Evolutionary conservation across 805 yeast genomes (phyloP).

Genomic region (Barnettozyma sucrosica): DNA sequence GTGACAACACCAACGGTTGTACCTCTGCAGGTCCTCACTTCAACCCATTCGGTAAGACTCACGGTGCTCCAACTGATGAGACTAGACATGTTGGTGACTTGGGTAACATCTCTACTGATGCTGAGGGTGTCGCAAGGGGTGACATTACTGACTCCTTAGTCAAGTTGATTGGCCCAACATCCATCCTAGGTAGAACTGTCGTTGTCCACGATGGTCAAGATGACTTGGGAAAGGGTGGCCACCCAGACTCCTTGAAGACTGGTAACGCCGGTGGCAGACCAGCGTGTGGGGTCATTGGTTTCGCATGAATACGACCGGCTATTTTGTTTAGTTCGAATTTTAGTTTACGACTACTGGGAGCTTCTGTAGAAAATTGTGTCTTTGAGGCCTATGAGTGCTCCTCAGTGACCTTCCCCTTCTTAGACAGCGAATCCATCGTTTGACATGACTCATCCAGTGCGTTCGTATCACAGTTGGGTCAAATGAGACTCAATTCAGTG

Average conservation of each 20-base stretch:
- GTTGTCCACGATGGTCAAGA: slow-evolving; percentile 91
- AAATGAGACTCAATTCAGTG: neutral
- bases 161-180: slow-evolving; percentile 80
- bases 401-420: no score
- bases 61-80: slow-evolving; percentile 87
- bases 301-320: slow-evolving; percentile 1
- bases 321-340: neutral
- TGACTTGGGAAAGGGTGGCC: slow-evolving; percentile 93
- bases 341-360: neutral
- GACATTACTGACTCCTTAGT: slow-evolving; percentile 69
- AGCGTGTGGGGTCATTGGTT: slow-evolving; percentile 97
- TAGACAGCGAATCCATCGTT: no score
- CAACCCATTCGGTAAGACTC: slow-evolving; percentile 84
- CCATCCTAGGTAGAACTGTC: slow-evolving; percentile 91
- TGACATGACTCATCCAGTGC: neutral
- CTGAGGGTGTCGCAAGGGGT: slow-evolving; percentile 88
- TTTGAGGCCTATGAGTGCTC: neutral
- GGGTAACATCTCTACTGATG: slow-evolving; percentile 90
- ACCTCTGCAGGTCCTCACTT: slow-evolving; percentile 98
- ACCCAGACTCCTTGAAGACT: slow-evolving; percentile 85
- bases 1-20: slow-evolving; percentile 99
- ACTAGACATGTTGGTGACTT: slow-evolving; percentile 90
- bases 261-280: slow-evolving; percentile 98
- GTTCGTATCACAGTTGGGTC: neutral
- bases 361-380: neutral